Base-by-base conservation (phyloP, 2,329 filamentous ascomycete genomes). In the Cordyceps fumosorosea region DNA sequence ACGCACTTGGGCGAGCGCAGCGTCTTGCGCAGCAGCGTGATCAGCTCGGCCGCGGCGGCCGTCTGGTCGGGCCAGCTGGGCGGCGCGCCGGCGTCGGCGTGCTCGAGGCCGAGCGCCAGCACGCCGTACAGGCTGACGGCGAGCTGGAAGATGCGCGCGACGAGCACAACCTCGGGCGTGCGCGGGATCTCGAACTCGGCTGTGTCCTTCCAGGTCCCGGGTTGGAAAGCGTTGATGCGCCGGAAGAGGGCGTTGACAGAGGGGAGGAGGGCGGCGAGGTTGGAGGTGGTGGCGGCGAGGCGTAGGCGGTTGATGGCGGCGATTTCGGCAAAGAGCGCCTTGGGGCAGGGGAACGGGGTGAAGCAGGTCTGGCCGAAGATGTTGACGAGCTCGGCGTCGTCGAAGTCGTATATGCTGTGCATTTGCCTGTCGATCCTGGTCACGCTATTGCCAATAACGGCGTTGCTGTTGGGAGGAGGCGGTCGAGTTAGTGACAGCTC, bases 291-390 rank as follows among this genome's bases (percentile, higher is more conserved):
- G 3, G 52, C 51, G 18, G 26, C 6, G 7, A 42, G 16, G 10
- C 59, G 44, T 11, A 61, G 59, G 3, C 59, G 59, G 34, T 61
- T 61, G 51, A 61, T 61, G 29, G 59, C 52, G 10, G 45, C 59
- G 12, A 61, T 40, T 22, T 55, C 59, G 10, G 59, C 59, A 7
- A 61, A 61, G 2, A 61, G 44, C 12, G 20, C n/a, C 34, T 34
- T 56, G 10, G 59, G 59, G 20, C 59, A 61, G 4, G 59, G 59
- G 12, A 61, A 61, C 3, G 51, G 51, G 1, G 29, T 2, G 26
- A 55, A 56, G 20, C 52, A 26, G 12, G 26, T 42, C 10, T 20
- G 5, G 3, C 42, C 59, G 18, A 61, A 61, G 5, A 61, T 24
- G 12, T 34, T 26, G 6, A 45, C 47, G 10, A 61, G 22, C 22